Conservation (phyloP, 768 basidiomycete species). For the Auriscalpium vulgare region DNA sequence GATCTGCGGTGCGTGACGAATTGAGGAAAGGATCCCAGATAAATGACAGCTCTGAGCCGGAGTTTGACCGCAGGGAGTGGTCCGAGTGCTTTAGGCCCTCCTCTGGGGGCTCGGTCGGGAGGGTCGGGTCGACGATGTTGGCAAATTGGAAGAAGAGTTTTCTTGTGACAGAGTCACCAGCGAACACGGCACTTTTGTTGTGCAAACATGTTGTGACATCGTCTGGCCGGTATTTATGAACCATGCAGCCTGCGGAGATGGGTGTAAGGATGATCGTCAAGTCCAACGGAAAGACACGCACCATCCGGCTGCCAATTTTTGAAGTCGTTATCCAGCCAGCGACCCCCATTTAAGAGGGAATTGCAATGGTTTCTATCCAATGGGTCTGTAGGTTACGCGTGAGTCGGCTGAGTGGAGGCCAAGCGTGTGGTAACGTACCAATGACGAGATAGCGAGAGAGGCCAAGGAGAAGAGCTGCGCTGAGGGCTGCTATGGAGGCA, state of each 20-base stretch:
- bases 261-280: neutral
- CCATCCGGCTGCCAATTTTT: constrained; percentile 87
- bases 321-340: constrained; percentile 49
- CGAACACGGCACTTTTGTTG: constrained; percentile 59
- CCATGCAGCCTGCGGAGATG: constrained; percentile 62
- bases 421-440: no score
- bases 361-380: no score
- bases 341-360: no score
- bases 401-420: no score
- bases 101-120: constrained; percentile 44
- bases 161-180: constrained; percentile 81
- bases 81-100: constrained; percentile 66
- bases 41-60: constrained; percentile 48
- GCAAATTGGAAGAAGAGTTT: constrained; percentile 72
- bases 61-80: constrained; percentile 37
- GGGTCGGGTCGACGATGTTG: constrained; percentile 46
- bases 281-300: constrained; percentile 22
- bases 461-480: no score
- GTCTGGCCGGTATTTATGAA: constrained; percentile 50
- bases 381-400: no score
- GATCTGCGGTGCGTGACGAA: constrained; percentile 37
- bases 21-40: constrained; percentile 89
- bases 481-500: no score
- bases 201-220: constrained; percentile 49
- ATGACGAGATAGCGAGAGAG: no score